Conservation (phyloP, 176 grass and related monocot genomes). For the Oryza australiensis region DNA sequence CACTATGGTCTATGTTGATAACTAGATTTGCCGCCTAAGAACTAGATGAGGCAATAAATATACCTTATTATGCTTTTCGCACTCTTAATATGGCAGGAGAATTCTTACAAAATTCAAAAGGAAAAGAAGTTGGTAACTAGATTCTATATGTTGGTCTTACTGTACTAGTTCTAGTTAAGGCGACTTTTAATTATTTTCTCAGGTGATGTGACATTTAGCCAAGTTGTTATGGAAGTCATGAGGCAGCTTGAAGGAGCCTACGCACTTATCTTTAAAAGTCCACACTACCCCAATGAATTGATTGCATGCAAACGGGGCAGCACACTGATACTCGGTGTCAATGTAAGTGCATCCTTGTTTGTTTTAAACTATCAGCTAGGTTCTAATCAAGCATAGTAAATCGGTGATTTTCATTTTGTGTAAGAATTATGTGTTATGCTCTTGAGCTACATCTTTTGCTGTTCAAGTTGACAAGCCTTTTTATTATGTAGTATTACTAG, state of each 20-base stretch:
- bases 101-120: background rate
- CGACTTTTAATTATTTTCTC: constrained; percentile 1
- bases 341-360: constrained; percentile 53
- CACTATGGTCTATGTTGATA: background rate
- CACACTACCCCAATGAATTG: constrained; percentile 89
- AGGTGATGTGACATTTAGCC: constrained; percentile 82
- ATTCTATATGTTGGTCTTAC: background rate
- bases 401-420: background rate
- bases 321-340: constrained; percentile 82
- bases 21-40: background rate
- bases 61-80: background rate
- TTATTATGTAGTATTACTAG: background rate
- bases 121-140: background rate
- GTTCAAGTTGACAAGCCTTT: background rate
- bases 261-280: constrained; percentile 94
- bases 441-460: background rate
- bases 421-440: background rate
- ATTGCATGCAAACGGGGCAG: constrained; percentile 85
- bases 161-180: background rate
- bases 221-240: constrained; percentile 96
- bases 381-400: constrained; percentile 25
- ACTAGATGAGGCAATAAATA: background rate
- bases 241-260: constrained; percentile 97
- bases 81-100: background rate
- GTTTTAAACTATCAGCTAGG: background rate